A percentile compares a stretch with the other conserved stretches of the same genome.
Conservation (phyloP, 2,329 filamentous ascomycete species). For the Penicillium sclerotigenum region DNA sequence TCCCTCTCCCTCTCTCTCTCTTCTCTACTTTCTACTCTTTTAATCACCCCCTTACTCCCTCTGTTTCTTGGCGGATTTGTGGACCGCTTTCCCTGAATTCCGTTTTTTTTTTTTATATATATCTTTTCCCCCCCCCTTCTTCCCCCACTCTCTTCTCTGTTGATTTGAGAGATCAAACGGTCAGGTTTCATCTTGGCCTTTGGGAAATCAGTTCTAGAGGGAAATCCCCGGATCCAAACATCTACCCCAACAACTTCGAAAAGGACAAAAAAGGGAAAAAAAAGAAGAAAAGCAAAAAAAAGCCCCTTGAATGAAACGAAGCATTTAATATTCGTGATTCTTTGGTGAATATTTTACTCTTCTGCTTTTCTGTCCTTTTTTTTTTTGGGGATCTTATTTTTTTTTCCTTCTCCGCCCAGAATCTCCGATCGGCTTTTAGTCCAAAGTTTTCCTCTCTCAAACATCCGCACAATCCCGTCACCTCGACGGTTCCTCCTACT, state of each 20-base stretch:
- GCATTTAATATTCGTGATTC: constrained; percentile 5
- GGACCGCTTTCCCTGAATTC: constrained; percentile 17
- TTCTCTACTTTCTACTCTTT: too few species aligned
- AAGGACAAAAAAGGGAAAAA: background rate
- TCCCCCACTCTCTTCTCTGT: background rate
- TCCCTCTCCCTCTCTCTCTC: background rate
- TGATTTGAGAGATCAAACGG: background rate
- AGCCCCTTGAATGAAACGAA: constrained; percentile 14
- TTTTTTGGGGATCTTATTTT: constrained; percentile 7
- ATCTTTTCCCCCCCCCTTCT: constrained; percentile 1
- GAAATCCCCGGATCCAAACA: background rate
- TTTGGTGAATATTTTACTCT: constrained; percentile 15
- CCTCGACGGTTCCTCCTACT: constrained; percentile 11
- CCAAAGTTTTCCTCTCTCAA: constrained; percentile 8
- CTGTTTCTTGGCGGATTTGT: constrained; percentile 20
- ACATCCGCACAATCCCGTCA: constrained; percentile 13
- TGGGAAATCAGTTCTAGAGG: background rate
- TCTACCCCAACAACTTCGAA: background rate
- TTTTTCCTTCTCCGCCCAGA: constrained; percentile 11
- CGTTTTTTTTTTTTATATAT: constrained; percentile 6
- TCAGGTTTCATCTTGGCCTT: background rate
- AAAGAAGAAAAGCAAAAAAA: constrained; percentile 2
- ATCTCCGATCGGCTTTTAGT: constrained; percentile 16
- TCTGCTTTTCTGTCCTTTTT: constrained; percentile 13
- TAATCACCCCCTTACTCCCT: constrained; percentile 18